Percentiles rank a stretch among this genome's conserved stretches.
Conservation (phyloP, 345 rosid genomes). For the Cardamine occulta region DNA sequence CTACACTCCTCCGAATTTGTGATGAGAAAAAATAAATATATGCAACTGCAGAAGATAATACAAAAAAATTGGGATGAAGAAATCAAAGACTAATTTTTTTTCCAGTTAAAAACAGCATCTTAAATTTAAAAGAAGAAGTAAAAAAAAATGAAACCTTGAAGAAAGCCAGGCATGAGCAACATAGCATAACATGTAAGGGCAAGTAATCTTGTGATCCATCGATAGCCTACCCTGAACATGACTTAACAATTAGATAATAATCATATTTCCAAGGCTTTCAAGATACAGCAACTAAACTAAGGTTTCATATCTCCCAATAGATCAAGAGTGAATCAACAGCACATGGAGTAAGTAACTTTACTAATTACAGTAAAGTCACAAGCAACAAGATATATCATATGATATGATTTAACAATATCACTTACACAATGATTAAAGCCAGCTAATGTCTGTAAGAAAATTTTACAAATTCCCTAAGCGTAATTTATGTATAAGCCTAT, state of each 20-base stretch:
- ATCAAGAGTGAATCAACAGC: conserved; percentile 13
- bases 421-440: neutral
- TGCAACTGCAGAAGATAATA: conserved; percentile 69
- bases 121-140: neutral
- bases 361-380: conserved; percentile 4
- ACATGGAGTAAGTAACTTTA: conserved; percentile 18
- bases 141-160: conserved; percentile 63
- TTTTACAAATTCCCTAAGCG: no score
- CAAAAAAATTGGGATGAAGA: conserved; percentile 4
- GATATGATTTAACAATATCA: neutral
- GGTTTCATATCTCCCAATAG: conserved; percentile 7
- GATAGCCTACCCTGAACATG: conserved; percentile 92
- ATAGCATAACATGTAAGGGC: conserved; percentile 81
- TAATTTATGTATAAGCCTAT: neutral
- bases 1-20: conserved; percentile 72
- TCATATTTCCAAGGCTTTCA: neutral
- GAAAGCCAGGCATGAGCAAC: conserved; percentile 91
- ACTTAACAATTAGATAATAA: conserved; percentile 37
- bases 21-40: conserved; percentile 78
- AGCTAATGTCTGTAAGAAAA: neutral
- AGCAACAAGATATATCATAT: neutral
- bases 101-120: neutral
- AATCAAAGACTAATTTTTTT: neutral
- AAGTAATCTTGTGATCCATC: conserved; percentile 73
- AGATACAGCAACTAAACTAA: conserved; percentile 17